Evolutionary conservation across 352 stramenopile species (phyloP), one percentile per base, ranked within the genome.

Genomic region (Saprolegnia parasitica): DNA sequence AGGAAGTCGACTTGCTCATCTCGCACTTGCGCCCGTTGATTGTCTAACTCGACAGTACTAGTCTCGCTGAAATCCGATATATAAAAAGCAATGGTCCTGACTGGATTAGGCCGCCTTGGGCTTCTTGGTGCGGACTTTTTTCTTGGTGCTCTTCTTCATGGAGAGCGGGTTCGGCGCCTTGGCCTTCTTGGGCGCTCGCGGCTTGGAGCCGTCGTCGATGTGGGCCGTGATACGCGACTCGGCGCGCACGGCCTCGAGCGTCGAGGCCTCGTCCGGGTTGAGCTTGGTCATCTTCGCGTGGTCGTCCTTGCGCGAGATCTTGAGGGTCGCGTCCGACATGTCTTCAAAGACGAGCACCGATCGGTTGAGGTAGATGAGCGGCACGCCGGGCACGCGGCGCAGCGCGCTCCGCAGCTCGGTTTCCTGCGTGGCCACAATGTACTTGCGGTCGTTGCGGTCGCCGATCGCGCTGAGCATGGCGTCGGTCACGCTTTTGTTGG

Each of bases 261-360:
- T 90, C 70, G 80, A 80, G 74, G 90, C 92, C 71, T 93, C 86
- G 66, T 86, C 83, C 54, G 78, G 74, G 47, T 91, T 78, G 9
- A 95, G 74, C 68, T 85, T 88, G 61, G 79, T 71, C 73, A 81
- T 77, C 63, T 89, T 90, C 50, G 71, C 72, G 55, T 89, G 88
- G 60, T 95, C 86, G 37, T 93, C 79, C 62, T 91, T 78, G 4
- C 86, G 84, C 42, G 91, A 84, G 72, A 95, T 93, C 26, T 81
- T 78, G 24, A 95, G 72, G 60, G 87, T 95, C 4, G 85, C 82
- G 11, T 77, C 72, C 39, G 82, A 91, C 45, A 93, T 90, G 64
- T 93, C 83, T 68, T 95, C 87, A 65, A 95, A 95, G 67, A 95
- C 87, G 20, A 95, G 76, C 74, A 93, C 85, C 5, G 87, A 93